Percentiles rank a stretch among this genome's conserved stretches.
Conservation (phyloP, 106 monocot species). For the Apostasia ramifera region DNA sequence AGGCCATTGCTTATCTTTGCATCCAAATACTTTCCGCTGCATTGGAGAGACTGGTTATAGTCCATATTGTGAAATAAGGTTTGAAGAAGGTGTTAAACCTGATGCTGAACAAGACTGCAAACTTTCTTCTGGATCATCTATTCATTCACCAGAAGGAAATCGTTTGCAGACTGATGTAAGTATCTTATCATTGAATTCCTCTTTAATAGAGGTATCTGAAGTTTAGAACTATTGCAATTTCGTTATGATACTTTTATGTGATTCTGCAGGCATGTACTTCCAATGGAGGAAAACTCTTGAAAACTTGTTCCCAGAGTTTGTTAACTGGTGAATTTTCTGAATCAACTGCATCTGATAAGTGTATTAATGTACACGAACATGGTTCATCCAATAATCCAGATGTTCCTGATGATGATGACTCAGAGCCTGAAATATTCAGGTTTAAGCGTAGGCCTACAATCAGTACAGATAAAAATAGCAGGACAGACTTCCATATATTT, state of each 20-base stretch:
- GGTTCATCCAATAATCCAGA: not conserved
- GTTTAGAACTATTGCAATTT: too few species aligned
- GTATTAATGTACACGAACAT: not conserved
- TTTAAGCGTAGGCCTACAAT: conserved; percentile 47
- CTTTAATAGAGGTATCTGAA: not conserved
- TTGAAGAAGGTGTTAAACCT: conserved; percentile 7
- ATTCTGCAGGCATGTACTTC: conserved; percentile 1
- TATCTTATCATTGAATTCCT: not conserved
- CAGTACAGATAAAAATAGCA: conserved; percentile 14
- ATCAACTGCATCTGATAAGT: conserved; percentile 14
- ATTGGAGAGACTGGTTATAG: conserved; percentile 23
- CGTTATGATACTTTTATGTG: too few species aligned
- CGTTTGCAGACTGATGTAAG: conserved; percentile 5
- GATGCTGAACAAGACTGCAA: conserved; percentile 6
- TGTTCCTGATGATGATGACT: conserved; percentile 36
- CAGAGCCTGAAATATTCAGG: conserved; percentile 62
- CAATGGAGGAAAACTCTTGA: not conserved
- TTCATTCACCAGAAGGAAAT: not conserved
- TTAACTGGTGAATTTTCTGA: not conserved
- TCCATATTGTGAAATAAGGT: conserved; percentile 42
- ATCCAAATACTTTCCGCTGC: conserved; percentile 9
- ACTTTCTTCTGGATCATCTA: not conserved
- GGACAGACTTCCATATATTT: not conserved
- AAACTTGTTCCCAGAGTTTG: conserved; percentile 1
- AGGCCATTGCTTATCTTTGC: not conserved